Percentiles rank a stretch among this genome's conserved stretches.
These are phyloP conservation scores for Xeromyces bisporus DNA, from an alignment of 495 filamentous ascomycete genomes.

Conservation along the genomic window DNA sequence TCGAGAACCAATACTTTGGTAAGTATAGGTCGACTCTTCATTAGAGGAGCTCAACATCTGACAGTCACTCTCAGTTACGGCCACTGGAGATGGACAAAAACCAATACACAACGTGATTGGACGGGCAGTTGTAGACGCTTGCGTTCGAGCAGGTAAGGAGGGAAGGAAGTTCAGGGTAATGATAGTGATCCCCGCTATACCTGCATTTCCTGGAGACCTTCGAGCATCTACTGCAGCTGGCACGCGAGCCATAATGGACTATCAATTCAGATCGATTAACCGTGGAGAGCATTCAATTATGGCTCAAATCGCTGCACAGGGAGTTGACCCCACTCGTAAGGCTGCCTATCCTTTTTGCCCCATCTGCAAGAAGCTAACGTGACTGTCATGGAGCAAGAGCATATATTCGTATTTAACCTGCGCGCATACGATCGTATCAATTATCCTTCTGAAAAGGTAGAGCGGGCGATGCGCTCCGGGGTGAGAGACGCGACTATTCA, in stretches of 20 bases:
- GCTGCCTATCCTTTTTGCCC: neutral
- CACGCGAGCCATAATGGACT: constrained; percentile 93
- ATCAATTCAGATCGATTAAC: constrained; percentile 90
- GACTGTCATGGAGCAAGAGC: constrained; percentile 18
- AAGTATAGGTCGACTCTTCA: constrained; percentile 4
- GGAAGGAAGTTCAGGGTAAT: constrained; percentile 83
- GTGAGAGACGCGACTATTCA: constrained; percentile 75
- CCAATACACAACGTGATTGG: constrained; percentile 84
- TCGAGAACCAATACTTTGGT: constrained; percentile 96
- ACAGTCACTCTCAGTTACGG: constrained; percentile 41
- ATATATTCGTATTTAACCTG: constrained; percentile 86
- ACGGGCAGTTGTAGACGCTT: constrained; percentile 74
- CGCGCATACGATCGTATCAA: constrained; percentile 83
- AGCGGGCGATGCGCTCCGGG: constrained; percentile 60
- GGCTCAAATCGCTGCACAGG: constrained; percentile 56
- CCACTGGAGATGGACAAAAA: constrained; percentile 70
- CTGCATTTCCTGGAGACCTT: constrained; percentile 86
- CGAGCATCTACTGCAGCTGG: constrained; percentile 65
- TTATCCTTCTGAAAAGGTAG: constrained; percentile 47
- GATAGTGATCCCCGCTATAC: constrained; percentile 74
- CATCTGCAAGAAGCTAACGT: constrained; percentile 1
- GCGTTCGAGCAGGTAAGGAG: constrained; percentile 65
- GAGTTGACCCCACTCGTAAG: constrained; percentile 50
- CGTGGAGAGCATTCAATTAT: constrained; percentile 84
- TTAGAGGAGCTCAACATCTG: neutral